phyloP scores from a whole-genome alignment of 352 stramenopile genomes.

The Bremia lactucae region DNA sequence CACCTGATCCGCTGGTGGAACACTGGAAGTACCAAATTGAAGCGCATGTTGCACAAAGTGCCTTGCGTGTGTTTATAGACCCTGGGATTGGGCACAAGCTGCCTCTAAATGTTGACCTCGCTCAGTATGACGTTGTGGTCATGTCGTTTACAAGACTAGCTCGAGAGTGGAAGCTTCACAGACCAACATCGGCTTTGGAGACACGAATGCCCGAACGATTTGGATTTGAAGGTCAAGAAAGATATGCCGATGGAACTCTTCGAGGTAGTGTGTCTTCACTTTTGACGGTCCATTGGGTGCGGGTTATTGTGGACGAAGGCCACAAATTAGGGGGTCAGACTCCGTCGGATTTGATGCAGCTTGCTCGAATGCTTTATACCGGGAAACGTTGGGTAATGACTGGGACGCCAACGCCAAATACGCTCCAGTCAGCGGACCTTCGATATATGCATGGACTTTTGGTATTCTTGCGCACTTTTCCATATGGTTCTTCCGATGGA shows the following conservation, averaged over 20 bases:
- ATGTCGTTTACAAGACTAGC: slow-evolving; percentile 57
- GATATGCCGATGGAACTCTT: slow-evolving; percentile 49
- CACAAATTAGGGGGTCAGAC: slow-evolving; percentile 84
- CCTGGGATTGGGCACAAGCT: slow-evolving; percentile 22
- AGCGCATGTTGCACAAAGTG: slow-evolving; percentile 25
- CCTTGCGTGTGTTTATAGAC: slow-evolving; percentile 41
- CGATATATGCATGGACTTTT: slow-evolving; percentile 86
- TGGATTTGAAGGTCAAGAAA: slow-evolving; percentile 43
- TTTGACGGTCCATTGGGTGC: slow-evolving; percentile 66
- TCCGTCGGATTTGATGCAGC: slow-evolving; percentile 58
- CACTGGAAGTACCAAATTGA: slow-evolving; percentile 76
- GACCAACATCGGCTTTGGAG: slow-evolving; percentile 51
- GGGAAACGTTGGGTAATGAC: slow-evolving; percentile 95
- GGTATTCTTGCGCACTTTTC: slow-evolving; percentile 83
- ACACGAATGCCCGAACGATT: slow-evolving; percentile 52
- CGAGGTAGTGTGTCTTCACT: slow-evolving; percentile 46
- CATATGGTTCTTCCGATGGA: slow-evolving; percentile 68
- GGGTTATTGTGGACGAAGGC: slow-evolving; percentile 93
- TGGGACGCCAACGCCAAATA: slow-evolving; percentile 90
- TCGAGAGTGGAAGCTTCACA: slow-evolving; percentile 51
- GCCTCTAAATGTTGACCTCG: slow-evolving; percentile 33
- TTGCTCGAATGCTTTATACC: slow-evolving; percentile 71
- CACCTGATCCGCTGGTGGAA: slow-evolving; percentile 59
- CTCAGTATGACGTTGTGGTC: slow-evolving; percentile 57
- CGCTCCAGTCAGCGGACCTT: slow-evolving; percentile 73